Base-by-base conservation (phyloP, 2,329 filamentous ascomycete genomes). In the Colletotrichum plurivorum region DNA sequence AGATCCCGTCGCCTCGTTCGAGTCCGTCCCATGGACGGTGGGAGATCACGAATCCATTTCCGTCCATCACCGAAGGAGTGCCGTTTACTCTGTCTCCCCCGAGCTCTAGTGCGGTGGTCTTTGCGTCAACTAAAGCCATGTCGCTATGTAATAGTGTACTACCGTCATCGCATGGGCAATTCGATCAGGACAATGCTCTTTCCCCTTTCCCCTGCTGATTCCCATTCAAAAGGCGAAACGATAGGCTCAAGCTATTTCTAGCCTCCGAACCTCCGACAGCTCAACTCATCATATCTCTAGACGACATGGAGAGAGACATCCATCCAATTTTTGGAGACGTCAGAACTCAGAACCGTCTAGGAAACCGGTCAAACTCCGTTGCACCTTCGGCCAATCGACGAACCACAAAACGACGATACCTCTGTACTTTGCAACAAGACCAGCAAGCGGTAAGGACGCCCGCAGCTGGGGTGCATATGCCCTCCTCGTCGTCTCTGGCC, bases 291-390 rank as follows among this genome's bases (percentile, higher is more conserved):
- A 2, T 10, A 36, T 10, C 10, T 43, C 15, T 6, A 43, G 41
- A 43, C 41, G 41, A 43, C 10, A n/a, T 15, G 13, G 41, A 43
- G 41, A 43, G 41, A 16, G 9, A 36, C 10, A 8, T 36, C 2
- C 31, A 36, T 25, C 31, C 10, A 36, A 36, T 25, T 25, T 25
- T 5, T 25, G 22, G n/a, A 25, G 57, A 55, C 57, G 31, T 10
- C 31, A 36, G 51, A 51, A 51, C 57, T 25, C 36, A 48, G 18
- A 60, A 45, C 63, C 57, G 43, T 54, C 31, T 7, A 48, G 27
- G 62, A 31, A 51, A 54, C 53, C 62, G 62, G 62, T 52, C 62
- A 58, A 59, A 39, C 20, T 10, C 59, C 25, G 54, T n/a, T 18
- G n/a, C 43, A 18, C 8, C 57, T 36, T 10, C 20, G 20, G 20